Conservation (phyloP, 805 yeast species). For the Candida adriatica region DNA sequence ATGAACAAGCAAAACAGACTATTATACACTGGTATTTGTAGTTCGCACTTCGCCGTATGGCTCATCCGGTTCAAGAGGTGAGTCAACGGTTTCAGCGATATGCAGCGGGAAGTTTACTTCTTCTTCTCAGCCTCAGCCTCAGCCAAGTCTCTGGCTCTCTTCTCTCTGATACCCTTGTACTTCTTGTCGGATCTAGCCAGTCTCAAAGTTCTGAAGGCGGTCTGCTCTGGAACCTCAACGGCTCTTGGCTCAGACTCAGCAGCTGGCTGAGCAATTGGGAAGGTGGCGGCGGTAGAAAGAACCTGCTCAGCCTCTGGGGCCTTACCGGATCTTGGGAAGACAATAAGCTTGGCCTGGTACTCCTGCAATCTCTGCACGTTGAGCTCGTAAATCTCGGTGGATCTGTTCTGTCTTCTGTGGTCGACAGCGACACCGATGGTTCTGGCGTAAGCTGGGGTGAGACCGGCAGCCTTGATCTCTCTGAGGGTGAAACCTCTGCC, state of each 20-base stretch:
- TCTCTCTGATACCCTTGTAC: conserved; percentile 93
- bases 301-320: conserved; percentile 77
- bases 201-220: conserved; percentile 94
- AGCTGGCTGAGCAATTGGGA: conserved; percentile 86
- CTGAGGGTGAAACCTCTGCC: conserved; percentile 99
- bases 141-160: conserved; percentile 95
- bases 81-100: not conserved
- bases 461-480: conserved; percentile 97
- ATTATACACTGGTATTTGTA: conserved; percentile 11
- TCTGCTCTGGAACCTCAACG: conserved; percentile 57
- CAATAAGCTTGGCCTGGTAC: conserved; percentile 91
- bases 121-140: conserved; percentile 99
- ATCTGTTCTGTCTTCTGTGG: conserved; percentile 99
- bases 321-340: conserved; percentile 90
- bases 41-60: not conserved
- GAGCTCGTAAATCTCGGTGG: conserved; percentile 87
- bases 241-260: conserved; percentile 80
- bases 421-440: conserved; percentile 98
- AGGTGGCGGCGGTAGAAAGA: conserved; percentile 62
- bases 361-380: conserved; percentile 96
- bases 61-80: not conserved
- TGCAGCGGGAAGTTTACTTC: conserved; percentile 50
- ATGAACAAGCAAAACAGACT: conserved; percentile 7
- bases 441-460: conserved; percentile 92
- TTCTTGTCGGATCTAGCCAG: conserved; percentile 91